Conservation (phyloP, 2,329 filamentous ascomycete genomes). For the Sclerotiophoma versabilis region DNA sequence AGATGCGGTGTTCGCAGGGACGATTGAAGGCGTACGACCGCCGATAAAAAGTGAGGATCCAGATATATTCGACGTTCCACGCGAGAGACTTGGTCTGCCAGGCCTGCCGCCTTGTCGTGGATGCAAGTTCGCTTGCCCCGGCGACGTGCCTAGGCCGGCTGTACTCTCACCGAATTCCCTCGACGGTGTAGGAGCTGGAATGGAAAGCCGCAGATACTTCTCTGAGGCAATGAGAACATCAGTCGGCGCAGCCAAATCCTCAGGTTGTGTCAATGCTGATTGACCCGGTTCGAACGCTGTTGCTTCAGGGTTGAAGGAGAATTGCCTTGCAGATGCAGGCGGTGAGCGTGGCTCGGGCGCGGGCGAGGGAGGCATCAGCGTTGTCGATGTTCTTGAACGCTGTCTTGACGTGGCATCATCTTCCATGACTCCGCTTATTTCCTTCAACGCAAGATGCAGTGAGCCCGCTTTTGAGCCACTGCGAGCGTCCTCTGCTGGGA, state of each 20-base stretch:
- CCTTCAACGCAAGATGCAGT: constrained; percentile 35
- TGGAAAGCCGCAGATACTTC: constrained; percentile 42
- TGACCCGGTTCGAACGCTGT: constrained; percentile 42
- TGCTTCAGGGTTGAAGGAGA: constrained; percentile 48
- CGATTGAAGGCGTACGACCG: constrained; percentile 17
- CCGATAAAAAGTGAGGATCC: constrained; percentile 28
- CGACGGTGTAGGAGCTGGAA: constrained; percentile 30
- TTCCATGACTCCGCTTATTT: constrained; percentile 15
- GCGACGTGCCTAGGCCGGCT: constrained; percentile 25
- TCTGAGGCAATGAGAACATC: constrained; percentile 31
- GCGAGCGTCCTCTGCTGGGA: constrained; percentile 29
- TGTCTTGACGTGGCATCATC: constrained; percentile 21
- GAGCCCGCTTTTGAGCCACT: constrained; percentile 37
- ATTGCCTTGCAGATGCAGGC: constrained; percentile 35
- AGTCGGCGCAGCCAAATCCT: constrained; percentile 23
- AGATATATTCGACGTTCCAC: constrained; percentile 38
- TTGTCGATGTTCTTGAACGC: constrained; percentile 34
- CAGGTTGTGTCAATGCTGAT: constrained; percentile 20
- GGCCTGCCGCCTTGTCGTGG: constrained; percentile 19
- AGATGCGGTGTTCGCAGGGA: constrained; percentile 12
- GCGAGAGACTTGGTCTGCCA: constrained; percentile 34
- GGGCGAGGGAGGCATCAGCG: constrained; percentile 32
- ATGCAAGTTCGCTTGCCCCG: constrained; percentile 25
- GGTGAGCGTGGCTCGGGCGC: constrained; percentile 33
- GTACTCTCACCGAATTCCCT: constrained; percentile 30